A percentile compares a stretch with the other conserved stretches of the same genome.
phyloP scores from a whole-genome alignment of 1,284 basidiomycete genomes.

The Xanthoconium separans region DNA sequence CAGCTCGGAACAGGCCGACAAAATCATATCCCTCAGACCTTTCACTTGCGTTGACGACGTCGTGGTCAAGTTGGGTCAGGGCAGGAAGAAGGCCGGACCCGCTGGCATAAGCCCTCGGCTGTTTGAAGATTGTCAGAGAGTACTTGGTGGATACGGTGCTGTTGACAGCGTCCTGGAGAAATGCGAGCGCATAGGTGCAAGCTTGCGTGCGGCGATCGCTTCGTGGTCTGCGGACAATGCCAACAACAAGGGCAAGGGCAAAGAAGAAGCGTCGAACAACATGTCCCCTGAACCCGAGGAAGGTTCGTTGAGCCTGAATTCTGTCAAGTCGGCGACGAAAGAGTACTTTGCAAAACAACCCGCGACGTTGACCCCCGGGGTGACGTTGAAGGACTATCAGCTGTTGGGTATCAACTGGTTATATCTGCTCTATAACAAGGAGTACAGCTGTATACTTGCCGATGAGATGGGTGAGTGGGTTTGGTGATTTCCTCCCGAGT shows the following conservation, averaged over 20 bases:
- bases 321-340: conserved; percentile 44
- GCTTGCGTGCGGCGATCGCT: conserved; percentile 66
- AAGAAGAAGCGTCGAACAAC: conserved; percentile 27
- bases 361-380: conserved; percentile 60
- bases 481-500: not conserved
- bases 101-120: conserved; percentile 85
- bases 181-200: conserved; percentile 84
- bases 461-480: conserved; percentile 89
- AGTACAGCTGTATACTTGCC: conserved; percentile 91
- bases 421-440: conserved; percentile 79
- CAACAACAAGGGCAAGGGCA: conserved; percentile 44
- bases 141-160: conserved; percentile 87
- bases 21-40: conserved; percentile 80
- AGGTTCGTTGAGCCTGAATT: conserved; percentile 59
- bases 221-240: conserved; percentile 63
- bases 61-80: conserved; percentile 75
- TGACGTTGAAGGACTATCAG: conserved; percentile 95
- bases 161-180: conserved; percentile 89
- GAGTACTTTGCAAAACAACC: conserved; percentile 82
- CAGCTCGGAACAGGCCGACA: conserved; percentile 76
- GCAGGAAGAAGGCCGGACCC: conserved; percentile 77
- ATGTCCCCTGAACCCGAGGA: conserved; percentile 45
- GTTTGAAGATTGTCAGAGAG: conserved; percentile 87
- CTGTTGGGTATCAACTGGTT: conserved; percentile 98
- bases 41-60: conserved; percentile 81